Evolutionary conservation across 2,329 filamentous ascomycete genomes (phyloP).

Genomic region (Cytospora piceicola): DNA sequence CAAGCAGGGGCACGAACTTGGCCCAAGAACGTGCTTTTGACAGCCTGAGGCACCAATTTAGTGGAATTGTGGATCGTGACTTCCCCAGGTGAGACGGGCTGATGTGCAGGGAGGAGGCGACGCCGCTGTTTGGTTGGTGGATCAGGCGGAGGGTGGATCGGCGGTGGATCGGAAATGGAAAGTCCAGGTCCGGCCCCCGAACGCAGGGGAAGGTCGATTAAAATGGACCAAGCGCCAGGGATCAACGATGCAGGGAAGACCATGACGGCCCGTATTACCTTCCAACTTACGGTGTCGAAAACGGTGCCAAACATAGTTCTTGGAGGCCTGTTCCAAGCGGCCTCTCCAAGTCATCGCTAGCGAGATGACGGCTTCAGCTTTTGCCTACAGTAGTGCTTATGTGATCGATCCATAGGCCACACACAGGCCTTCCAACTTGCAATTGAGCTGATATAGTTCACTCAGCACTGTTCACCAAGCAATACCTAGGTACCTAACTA

Average conservation of each 20-base stretch:
- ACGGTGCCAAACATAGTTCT: no score
- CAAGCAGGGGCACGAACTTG: constrained; percentile 1
- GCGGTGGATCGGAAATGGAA: constrained; percentile 19
- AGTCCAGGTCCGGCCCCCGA: constrained; percentile 14
- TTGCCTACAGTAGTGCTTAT: background rate
- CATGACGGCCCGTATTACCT: background rate
- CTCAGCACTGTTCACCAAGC: background rate
- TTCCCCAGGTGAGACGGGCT: constrained; percentile 24
- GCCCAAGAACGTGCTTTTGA: background rate
- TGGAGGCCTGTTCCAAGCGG: background rate
- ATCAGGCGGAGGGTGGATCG: constrained; percentile 20
- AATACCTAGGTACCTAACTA: background rate
- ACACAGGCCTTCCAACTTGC: background rate
- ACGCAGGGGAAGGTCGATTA: constrained; percentile 21
- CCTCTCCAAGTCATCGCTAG: no score
- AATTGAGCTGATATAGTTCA: no score
- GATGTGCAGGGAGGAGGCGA: constrained; percentile 26
- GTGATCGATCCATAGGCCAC: background rate
- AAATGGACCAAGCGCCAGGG: constrained; percentile 19
- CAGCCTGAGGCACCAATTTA: constrained; percentile 9
- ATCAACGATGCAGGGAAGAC: constrained; percentile 11
- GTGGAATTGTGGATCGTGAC: constrained; percentile 6
- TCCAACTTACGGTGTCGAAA: background rate
- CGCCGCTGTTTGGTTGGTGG: constrained; percentile 23
- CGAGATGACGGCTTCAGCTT: no score